Conservation (phyloP, 148 eudicot species). For the Cornus kousa region DNA sequence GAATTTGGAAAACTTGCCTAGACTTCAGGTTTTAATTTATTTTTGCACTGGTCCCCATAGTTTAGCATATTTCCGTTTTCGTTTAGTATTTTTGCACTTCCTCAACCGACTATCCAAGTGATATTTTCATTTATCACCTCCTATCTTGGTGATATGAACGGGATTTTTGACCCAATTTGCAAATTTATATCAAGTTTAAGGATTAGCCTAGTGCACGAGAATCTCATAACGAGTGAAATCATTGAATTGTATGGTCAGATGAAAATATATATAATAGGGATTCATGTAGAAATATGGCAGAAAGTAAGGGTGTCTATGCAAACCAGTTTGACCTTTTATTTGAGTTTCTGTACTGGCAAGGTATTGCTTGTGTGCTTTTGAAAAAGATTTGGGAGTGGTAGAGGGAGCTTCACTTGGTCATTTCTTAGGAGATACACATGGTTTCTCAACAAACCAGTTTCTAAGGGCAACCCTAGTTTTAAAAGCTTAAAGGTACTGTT, state of each 20-base stretch:
- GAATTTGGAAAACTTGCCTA: neutral
- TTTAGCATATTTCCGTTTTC: neutral
- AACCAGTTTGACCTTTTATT: neutral
- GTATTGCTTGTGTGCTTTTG: neutral
- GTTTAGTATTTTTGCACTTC: neutral
- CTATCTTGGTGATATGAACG: neutral
- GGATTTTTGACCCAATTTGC: neutral
- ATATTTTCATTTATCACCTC: neutral
- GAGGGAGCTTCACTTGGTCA: neutral
- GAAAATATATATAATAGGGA: neutral
- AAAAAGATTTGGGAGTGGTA: neutral
- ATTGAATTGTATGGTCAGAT: neutral
- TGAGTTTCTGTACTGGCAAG: slow-evolving; percentile 3
- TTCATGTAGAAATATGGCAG: neutral
- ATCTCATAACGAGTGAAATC: neutral
- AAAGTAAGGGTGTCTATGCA: neutral
- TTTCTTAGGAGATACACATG: neutral
- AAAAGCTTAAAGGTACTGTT: neutral
- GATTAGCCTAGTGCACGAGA: too few relatives aligned
- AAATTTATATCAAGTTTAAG: neutral
- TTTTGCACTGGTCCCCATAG: neutral
- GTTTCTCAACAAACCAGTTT: neutral
- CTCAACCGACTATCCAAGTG: neutral
- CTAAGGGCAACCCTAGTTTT: neutral
- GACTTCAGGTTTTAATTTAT: neutral